Conservation (phyloP, 2,329 filamentous ascomycete species). For the Fusarium chuoi region DNA sequence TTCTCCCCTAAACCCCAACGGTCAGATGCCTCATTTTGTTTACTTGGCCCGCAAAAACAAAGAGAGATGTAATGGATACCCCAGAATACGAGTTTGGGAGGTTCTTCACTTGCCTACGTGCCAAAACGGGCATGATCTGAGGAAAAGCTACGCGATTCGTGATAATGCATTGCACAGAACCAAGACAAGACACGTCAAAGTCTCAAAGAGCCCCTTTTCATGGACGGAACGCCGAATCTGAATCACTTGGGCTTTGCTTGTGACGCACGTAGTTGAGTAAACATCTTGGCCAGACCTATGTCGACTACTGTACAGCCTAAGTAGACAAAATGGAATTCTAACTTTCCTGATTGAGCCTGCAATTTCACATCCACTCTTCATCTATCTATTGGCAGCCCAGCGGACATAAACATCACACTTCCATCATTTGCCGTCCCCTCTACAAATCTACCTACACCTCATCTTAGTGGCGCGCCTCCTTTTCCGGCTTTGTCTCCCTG, state of each 20-base stretch:
- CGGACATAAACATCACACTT: constrained; percentile 10
- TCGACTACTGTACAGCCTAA: neutral
- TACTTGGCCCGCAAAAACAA: neutral
- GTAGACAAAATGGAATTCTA: constrained; percentile 14
- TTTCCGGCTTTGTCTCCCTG: constrained; percentile 35
- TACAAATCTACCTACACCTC: neutral
- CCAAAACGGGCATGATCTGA: neutral
- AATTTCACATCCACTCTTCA: constrained; percentile 16
- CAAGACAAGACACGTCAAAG: neutral
- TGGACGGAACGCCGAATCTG: constrained; percentile 18
- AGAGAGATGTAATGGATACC: neutral
- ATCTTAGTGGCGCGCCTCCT: constrained; percentile 40
- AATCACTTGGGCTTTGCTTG: constrained; percentile 8
- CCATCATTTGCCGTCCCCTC: constrained; percentile 21
- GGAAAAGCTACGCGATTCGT: neutral
- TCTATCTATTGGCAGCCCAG: constrained; percentile 2
- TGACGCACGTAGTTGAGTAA: neutral
- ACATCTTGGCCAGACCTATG: neutral
- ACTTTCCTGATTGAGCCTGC: constrained; percentile 16
- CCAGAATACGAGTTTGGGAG: neutral
- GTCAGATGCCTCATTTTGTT: neutral
- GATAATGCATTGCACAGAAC: neutral
- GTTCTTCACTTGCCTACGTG: neutral
- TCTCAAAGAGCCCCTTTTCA: constrained; percentile 1
- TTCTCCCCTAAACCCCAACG: neutral